Conservation (phyloP, 1,284 basidiomycete genomes). For the Tremellales sp. region DNA sequence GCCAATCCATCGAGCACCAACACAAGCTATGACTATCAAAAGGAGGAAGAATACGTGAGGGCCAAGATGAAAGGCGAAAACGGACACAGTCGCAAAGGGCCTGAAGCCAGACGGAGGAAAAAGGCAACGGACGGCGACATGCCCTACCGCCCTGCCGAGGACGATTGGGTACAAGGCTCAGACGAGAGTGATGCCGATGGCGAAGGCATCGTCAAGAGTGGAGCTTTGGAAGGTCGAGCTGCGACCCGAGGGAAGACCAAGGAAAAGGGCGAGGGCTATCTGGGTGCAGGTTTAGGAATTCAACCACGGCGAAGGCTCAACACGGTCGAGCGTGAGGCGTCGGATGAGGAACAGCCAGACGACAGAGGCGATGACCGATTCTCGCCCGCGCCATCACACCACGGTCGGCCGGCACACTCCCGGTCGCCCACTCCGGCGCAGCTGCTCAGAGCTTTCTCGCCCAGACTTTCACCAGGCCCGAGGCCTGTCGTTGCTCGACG, state of each 20-base stretch:
- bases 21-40: slow-evolving; percentile 28
- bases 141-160: slow-evolving; percentile 39
- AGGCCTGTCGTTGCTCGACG: slow-evolving; percentile 7
- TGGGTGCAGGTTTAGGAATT: slow-evolving; percentile 34
- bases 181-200: slow-evolving; percentile 28
- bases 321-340: slow-evolving; percentile 3
- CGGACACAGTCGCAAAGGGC: slow-evolving; percentile 8
- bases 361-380: slow-evolving; percentile 3
- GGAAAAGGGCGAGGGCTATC: slow-evolving; percentile 36
- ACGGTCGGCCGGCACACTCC: slow-evolving; percentile 1
- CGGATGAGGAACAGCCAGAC: slow-evolving; percentile 11
- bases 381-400: slow-evolving; percentile 5
- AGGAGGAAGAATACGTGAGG: slow-evolving; percentile 30
- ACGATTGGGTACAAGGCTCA: slow-evolving; percentile 16
- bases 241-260: slow-evolving; percentile 29
- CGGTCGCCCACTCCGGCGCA: slow-evolving; percentile 30
- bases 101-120: slow-evolving; percentile 12
- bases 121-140: slow-evolving; percentile 29
- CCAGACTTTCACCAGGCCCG: slow-evolving; percentile 19
- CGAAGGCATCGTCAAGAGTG: slow-evolving; percentile 31
- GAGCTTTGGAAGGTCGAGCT: slow-evolving; percentile 32
- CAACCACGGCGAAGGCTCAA: slow-evolving; percentile 18
- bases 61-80: slow-evolving; percentile 4
- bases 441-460: slow-evolving; percentile 24
- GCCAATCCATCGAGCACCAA: slow-evolving; percentile 9